These are phyloP conservation scores for Leptomonas pyrrhocoris DNA, from an alignment of 208 protist genomes.

Conservation along the genomic window DNA sequence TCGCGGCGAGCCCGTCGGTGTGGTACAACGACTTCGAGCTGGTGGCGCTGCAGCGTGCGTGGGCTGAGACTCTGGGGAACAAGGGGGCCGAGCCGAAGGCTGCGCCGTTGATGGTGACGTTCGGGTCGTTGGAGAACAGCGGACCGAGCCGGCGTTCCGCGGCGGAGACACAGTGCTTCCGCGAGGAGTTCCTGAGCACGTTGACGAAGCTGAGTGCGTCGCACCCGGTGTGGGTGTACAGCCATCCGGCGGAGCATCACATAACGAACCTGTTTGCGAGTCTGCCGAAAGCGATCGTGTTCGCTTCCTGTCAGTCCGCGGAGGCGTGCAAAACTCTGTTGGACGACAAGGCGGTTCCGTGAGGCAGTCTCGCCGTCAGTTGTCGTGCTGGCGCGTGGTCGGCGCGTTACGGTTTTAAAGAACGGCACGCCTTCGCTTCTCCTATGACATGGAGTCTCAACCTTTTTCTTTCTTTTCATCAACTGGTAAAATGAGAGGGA, in stretches of 20 bases:
- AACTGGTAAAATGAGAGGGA: too few species aligned
- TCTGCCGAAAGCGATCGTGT: constrained; percentile 19
- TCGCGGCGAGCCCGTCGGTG: constrained; percentile 20
- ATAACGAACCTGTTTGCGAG: constrained; percentile 25
- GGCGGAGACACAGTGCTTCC: constrained; percentile 6
- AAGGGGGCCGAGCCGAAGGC: too few species aligned
- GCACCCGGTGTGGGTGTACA: constrained; percentile 21
- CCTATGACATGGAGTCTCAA: too few species aligned
- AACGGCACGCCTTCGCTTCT: too few species aligned
- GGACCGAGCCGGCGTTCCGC: constrained; percentile 10
- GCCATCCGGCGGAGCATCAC: constrained; percentile 21
- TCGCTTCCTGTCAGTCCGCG: constrained; percentile 10
- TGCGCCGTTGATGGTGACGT: constrained; percentile 24
- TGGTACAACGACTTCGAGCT: constrained; percentile 24
- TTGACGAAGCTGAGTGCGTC: neutral
- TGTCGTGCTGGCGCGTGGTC: too few species aligned
- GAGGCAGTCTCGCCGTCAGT: neutral
- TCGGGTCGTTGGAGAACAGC: constrained; percentile 13
- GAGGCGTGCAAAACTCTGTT: constrained; percentile 12
- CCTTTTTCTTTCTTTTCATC: too few species aligned
- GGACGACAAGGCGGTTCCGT: constrained; percentile 1
- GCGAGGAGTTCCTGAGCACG: constrained; percentile 5
- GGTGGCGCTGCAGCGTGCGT: neutral
- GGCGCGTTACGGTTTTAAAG: too few species aligned
- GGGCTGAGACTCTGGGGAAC: too few species aligned